Evolutionary conservation across 345 rosid genomes (phyloP).

Genomic region (Eucalyptus cloeziana): DNA sequence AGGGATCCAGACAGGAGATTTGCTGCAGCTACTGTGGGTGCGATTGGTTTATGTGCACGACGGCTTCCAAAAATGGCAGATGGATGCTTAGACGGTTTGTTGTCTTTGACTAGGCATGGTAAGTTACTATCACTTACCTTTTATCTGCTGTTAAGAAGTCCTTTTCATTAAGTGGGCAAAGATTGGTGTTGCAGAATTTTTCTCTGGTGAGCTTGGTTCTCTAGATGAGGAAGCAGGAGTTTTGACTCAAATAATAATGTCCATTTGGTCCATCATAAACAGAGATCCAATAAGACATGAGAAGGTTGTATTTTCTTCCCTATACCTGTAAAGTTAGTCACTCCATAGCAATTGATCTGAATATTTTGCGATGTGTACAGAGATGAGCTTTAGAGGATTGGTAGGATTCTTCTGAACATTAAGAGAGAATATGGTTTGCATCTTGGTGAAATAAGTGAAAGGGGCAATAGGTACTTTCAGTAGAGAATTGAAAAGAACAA

Average conservation of each 20-base stretch:
- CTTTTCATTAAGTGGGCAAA: neutral
- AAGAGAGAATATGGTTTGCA: neutral
- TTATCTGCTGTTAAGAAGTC: neutral
- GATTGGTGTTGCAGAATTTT: slow-evolving; percentile 39
- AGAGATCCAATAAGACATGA: slow-evolving; percentile 68
- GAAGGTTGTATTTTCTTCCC: slow-evolving; percentile 36
- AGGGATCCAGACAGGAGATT: slow-evolving; percentile 86
- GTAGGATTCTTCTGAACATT: neutral
- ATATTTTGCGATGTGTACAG: neutral
- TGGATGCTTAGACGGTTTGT: slow-evolving; percentile 63
- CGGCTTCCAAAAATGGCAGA: slow-evolving; percentile 56
- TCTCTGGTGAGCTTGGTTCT: slow-evolving; percentile 27
- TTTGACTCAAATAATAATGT: slow-evolving; percentile 64
- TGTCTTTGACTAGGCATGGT: slow-evolving; percentile 63
- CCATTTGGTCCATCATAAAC: slow-evolving; percentile 69
- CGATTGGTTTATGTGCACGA: slow-evolving; percentile 76
- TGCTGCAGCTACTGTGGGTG: slow-evolving; percentile 84
- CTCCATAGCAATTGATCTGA: neutral
- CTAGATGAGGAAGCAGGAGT: slow-evolving; percentile 54
- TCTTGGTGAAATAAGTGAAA: neutral
- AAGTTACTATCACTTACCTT: slow-evolving; percentile 7
- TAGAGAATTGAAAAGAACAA: neutral
- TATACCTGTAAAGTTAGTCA: neutral
- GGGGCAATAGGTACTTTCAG: neutral
- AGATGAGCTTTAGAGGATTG: neutral